Evolutionary conservation across 495 filamentous ascomycete species (phyloP), one percentile per base, ranked within the genome.

Genomic region (Annulohypoxylon maeteangense): DNA sequence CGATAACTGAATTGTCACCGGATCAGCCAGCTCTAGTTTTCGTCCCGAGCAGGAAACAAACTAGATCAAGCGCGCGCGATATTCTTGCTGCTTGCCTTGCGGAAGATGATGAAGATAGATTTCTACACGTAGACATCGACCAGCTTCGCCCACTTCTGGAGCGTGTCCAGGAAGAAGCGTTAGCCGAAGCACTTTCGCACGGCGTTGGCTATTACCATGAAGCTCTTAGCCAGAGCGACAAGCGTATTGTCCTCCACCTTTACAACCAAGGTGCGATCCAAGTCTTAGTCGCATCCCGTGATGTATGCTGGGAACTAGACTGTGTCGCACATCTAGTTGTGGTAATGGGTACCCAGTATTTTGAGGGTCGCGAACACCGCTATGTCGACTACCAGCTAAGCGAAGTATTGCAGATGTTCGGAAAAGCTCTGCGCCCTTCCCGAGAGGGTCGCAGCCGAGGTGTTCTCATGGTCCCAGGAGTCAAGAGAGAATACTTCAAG

Each of bases 351-450:
- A 99, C 96, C n/a, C 96, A 98, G 75, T 99, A 93, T 80, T 99
- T 94, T 62, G 95, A 99, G 68, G 95, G 95, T 16, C 89, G 93
- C 65, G 96, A 99, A 76, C 95, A 99, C 81, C 91, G 95, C 20
- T 99, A 99, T 80, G 90, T 98, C 68, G 95, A 99, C 80, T 98
- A 98, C 75, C 92, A 94, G 2, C 88, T 98, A 67, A 94, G 91
- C 75, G 95, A 99, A 76, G 86, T 99, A n/a, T 83, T 99, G n/a
- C 96, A 99, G 74, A 99, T 99, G 96, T 97, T 98, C 67, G 95
- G 95, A 72, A 96, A 93, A 78, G 93, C 95, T 25, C 89, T 91
- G 29, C 91, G 93, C 58, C 85, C 93, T 5, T 87, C 90, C 7
- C 76, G 72, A 61, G 95, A 97, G 75, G 94, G 94, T 63, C 82